These are phyloP conservation scores for Pseudofabraea citricarpa DNA, from an alignment of 2,329 filamentous ascomycete species.

Conservation along the genomic window DNA sequence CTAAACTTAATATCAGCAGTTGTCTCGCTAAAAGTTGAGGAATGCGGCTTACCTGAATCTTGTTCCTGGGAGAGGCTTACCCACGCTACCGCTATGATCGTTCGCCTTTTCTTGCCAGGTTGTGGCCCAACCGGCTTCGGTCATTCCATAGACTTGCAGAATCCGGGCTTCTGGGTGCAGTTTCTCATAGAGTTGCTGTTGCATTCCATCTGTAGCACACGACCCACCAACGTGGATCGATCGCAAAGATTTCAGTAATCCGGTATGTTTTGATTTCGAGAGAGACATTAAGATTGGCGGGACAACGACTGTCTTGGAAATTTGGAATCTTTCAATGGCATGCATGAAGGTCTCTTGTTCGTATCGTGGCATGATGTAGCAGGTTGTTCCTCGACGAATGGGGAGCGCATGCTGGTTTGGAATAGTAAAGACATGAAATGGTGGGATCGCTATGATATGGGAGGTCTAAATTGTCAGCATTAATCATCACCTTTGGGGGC, in stretches of 20 bases:
- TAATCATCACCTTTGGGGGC: constrained; percentile 25
- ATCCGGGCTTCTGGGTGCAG: constrained; percentile 36
- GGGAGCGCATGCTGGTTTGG: constrained; percentile 71
- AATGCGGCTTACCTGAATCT: constrained; percentile 12
- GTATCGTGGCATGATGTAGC: constrained; percentile 75
- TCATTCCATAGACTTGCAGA: constrained; percentile 46
- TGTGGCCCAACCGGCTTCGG: constrained; percentile 38
- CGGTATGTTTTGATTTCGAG: constrained; percentile 51
- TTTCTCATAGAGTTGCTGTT: constrained; percentile 33
- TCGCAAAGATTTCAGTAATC: constrained; percentile 35
- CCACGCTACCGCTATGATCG: constrained; percentile 39
- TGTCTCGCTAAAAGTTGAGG: constrained; percentile 16
- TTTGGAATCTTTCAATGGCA: constrained; percentile 60
- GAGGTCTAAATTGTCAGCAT: constrained; percentile 53
- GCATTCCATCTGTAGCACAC: constrained; percentile 33
- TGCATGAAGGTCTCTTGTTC: constrained; percentile 67
- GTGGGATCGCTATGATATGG: constrained; percentile 46
- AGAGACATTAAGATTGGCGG: constrained; percentile 71
- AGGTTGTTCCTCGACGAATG: constrained; percentile 58
- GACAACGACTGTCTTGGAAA: constrained; percentile 63
- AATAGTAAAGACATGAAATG: constrained; percentile 63
- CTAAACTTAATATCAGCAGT: constrained; percentile 23
- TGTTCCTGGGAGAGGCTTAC: constrained; percentile 33
- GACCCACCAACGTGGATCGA: constrained; percentile 44
- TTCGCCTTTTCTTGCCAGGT: constrained; percentile 21